phyloP scores from a whole-genome alignment of 2,329 filamentous ascomycete genomes.

The Neonectria neomacrospora region DNA sequence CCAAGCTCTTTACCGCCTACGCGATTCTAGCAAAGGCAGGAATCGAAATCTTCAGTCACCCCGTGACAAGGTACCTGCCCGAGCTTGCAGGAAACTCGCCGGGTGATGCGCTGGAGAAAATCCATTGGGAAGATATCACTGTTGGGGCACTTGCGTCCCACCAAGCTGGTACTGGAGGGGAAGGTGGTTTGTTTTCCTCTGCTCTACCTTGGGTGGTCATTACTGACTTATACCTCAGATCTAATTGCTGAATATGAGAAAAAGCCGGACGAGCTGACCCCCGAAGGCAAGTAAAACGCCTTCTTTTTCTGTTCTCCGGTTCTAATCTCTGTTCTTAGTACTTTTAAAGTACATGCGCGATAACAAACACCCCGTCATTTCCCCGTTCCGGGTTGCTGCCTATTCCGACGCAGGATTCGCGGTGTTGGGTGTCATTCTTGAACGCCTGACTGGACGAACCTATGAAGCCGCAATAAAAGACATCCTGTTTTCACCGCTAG shows the following conservation, averaged over 20 bases:
- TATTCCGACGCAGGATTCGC: conserved; percentile 41
- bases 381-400: conserved; percentile 27
- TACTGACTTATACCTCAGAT: not conserved
- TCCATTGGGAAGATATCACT: conserved; percentile 36
- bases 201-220: rapidly evolving
- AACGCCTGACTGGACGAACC: conserved; percentile 22
- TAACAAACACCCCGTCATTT: conserved; percentile 21
- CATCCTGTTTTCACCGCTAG: conserved; percentile 24
- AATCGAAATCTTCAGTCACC: conserved; percentile 30
- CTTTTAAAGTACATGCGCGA: conserved; percentile 29
- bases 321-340: not conserved
- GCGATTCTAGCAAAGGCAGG: conserved; percentile 28
- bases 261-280: not conserved
- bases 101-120: conserved; percentile 4
- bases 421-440: conserved; percentile 28
- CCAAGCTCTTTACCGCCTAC: conserved; percentile 15
- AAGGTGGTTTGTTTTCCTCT: not conserved
- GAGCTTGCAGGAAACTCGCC: conserved; percentile 30
- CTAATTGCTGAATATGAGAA: not conserved
- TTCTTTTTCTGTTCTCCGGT: too few relatives aligned
- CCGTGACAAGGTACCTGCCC: conserved; percentile 32
- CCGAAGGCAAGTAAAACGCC: not conserved
- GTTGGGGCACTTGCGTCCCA: conserved; percentile 34
- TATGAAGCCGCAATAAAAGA: conserved; percentile 30
- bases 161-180: conserved; percentile 34